These are phyloP conservation scores for Talaromyces marneffei DNA, from an alignment of 2,329 filamentous ascomycete species.

Conservation along the genomic window DNA sequence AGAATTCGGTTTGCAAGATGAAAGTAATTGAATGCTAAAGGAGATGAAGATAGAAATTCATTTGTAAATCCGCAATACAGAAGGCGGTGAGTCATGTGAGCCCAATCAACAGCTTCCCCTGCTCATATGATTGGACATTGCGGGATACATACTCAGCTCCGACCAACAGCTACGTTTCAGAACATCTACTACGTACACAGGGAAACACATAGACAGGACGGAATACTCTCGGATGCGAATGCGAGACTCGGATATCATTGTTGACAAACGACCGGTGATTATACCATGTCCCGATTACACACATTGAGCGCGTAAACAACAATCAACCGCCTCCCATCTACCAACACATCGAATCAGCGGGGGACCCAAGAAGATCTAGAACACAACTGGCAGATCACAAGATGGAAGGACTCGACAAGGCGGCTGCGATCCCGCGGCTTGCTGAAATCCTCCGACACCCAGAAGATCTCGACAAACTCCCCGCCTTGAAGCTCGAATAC, in stretches of 20 bases:
- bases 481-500: conserved; percentile 84
- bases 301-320: not conserved
- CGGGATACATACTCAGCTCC: not conserved
- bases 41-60: not conserved
- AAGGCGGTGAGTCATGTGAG: conserved; percentile 32
- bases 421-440: conserved; percentile 64
- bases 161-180: conserved; percentile 1
- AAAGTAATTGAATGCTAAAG: not conserved
- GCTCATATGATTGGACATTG: conserved; percentile 1
- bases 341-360: not conserved
- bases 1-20: not conserved
- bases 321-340: not conserved
- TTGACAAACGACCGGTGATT: not conserved
- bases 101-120: conserved; percentile 9
- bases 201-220: not conserved
- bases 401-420: conserved; percentile 51
- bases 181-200: not conserved
- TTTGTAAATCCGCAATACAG: conserved; percentile 13
- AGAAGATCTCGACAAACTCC: conserved; percentile 95
- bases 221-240: not conserved
- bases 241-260: not conserved
- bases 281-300: not conserved
- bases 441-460: conserved; percentile 90
- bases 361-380: not conserved
- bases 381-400: not conserved